Percentiles rank a stretch among this genome's conserved stretches.
Conservation (phyloP, 495 filamentous ascomycete species). For the Clohesyomyces aquaticus region DNA sequence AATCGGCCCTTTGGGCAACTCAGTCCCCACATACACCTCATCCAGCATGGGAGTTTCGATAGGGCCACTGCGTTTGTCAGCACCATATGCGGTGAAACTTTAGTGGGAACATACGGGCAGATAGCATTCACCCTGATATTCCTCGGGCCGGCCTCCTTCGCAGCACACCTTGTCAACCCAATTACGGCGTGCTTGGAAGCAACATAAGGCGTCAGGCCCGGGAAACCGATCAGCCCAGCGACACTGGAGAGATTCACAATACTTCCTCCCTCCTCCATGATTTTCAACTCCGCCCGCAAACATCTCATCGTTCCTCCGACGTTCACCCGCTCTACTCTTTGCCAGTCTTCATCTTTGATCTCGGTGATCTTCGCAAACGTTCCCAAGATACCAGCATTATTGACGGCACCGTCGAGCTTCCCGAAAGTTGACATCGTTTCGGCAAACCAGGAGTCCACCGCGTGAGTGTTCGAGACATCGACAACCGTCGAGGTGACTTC, state of each 20-base stretch:
- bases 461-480: constrained; percentile 19
- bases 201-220: constrained; percentile 57
- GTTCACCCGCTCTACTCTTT: constrained; percentile 32
- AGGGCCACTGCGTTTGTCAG: neutral
- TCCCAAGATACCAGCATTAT: neutral
- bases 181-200: constrained; percentile 51
- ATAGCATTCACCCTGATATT: constrained; percentile 61
- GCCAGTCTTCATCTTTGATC: neutral
- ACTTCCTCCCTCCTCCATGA: constrained; percentile 14
- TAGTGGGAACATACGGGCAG: constrained; percentile 33
- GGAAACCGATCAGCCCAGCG: constrained; percentile 57
- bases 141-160: constrained; percentile 58
- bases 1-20: constrained; percentile 6
- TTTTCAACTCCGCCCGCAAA: constrained; percentile 37
- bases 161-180: constrained; percentile 61
- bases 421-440: constrained; percentile 37
- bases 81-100: constrained; percentile 34
- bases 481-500: constrained; percentile 5
- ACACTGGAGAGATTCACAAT: constrained; percentile 64
- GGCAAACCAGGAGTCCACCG: constrained; percentile 19
- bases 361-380: neutral
- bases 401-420: neutral
- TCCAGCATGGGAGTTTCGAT: constrained; percentile 1
- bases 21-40: constrained; percentile 3
- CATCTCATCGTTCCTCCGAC: constrained; percentile 42